Evolutionary conservation across 192 early-diverging fungal genomes (phyloP), one percentile per base, ranked within the genome.

Genomic region (Globomyces pollinis-pini): DNA sequence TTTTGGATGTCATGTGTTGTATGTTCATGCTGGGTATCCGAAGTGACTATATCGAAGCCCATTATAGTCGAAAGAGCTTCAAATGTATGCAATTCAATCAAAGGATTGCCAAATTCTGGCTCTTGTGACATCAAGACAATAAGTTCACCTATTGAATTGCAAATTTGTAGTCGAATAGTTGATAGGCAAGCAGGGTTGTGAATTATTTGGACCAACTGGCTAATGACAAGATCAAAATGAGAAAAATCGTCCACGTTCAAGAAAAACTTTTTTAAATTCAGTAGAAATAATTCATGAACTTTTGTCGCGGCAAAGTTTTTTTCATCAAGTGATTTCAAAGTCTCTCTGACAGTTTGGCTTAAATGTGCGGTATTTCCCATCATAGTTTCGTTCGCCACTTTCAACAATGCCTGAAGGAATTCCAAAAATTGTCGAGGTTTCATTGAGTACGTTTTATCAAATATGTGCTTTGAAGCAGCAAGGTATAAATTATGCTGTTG

Each of bases 261-360:
- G n/a, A n/a, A n/a, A 29, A 84, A 50, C 13, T 73, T 54, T 9
- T 38, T 44, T 30, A 74, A 55, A 50, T 89, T 88, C 12, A 81
- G 36, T 5, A 80, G 59, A 2, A 76, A 56, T 9, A 89, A 74
- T 44, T 83, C 80, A 30, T 76, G 73, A 34, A 92, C 62, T 60
- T 88, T 88, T 24, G 81, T 71, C n/a, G 91, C 71, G 0, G 87
- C 86, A 75, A 90, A 90, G 9, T 84, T 85, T 63, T 80, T 86
- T 36, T 89, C 81, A 33, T 90, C 84, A 0, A 80, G 66, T n/a
- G 63, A 66, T 71, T 79, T 86, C n/a, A n/a, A n/a, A n/a, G n/a
- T n/a, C n/a, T n/a, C n/a, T n/a, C n/a, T n/a, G n/a, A n/a, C n/a
- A n/a, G n/a, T n/a, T n/a, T n/a, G n/a, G n/a, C n/a, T n/a, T n/a